phyloP scores from a whole-genome alignment of 345 rosid genomes.

The Citrus reticulata region DNA sequence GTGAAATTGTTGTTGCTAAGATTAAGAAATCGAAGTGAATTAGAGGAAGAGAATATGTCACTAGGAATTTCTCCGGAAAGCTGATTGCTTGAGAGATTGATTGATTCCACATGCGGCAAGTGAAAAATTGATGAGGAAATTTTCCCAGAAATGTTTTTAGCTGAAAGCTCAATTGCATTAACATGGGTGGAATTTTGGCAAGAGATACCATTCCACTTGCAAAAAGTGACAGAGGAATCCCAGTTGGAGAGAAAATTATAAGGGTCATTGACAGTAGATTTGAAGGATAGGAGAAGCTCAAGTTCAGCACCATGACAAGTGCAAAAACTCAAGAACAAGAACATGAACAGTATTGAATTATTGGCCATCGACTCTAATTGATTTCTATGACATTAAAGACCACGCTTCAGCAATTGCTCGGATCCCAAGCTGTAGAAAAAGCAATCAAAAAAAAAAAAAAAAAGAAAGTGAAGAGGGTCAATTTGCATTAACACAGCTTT shows the following conservation, averaged over 20 bases:
- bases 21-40: constrained; percentile 65
- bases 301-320: constrained; percentile 42
- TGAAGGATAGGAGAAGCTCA: constrained; percentile 68
- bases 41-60: constrained; percentile 40
- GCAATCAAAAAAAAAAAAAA: background rate
- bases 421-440: constrained; percentile 44
- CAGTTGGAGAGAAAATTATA: constrained; percentile 58
- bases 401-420: constrained; percentile 17
- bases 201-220: constrained; percentile 71
- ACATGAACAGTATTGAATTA: constrained; percentile 18
- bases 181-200: constrained; percentile 57
- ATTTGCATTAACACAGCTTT: constrained; percentile 7
- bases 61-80: constrained; percentile 54
- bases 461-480: background rate
- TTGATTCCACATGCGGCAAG: constrained; percentile 46
- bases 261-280: constrained; percentile 61
- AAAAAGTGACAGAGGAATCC: constrained; percentile 48
- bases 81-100: constrained; percentile 67
- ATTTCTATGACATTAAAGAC: constrained; percentile 20
- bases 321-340: constrained; percentile 29
- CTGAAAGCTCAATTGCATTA: constrained; percentile 44
- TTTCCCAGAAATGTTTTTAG: constrained; percentile 63
- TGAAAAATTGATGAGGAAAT: constrained; percentile 42
- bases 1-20: constrained; percentile 87
- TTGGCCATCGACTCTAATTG: constrained; percentile 25